Evolutionary conservation across 768 basidiomycete genomes (phyloP).

Genomic region (Auriscalpium vulgare): DNA sequence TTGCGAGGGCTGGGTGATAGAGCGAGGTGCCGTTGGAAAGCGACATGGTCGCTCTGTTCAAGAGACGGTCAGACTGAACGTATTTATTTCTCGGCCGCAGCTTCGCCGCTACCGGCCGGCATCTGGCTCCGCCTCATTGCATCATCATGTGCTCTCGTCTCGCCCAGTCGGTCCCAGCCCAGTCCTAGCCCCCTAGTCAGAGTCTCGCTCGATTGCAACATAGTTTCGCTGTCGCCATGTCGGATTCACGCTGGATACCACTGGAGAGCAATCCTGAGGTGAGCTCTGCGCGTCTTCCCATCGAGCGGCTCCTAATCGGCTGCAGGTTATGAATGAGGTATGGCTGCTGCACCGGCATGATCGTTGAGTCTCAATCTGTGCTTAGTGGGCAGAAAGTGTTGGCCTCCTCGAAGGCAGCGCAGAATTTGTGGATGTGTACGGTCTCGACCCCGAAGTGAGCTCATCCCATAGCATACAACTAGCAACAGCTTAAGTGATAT

Average conservation of each 20-base stretch:
- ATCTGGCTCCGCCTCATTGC: no score
- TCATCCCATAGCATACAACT: no score
- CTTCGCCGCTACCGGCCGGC: no score
- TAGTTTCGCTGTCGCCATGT: not conserved
- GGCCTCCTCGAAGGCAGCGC: conserved; percentile 2
- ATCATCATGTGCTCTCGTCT: no score
- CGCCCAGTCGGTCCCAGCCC: no score
- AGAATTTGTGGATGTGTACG: conserved; percentile 13
- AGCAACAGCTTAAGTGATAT: not conserved
- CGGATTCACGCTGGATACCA: conserved; percentile 52
- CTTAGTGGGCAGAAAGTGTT: not conserved
- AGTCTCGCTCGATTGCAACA: no score
- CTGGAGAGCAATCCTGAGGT: conserved; percentile 70
- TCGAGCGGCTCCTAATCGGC: conserved; percentile 17
- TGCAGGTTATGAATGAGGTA: conserved; percentile 8
- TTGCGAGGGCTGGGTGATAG: not conserved
- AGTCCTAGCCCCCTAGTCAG: no score
- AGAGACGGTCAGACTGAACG: no score
- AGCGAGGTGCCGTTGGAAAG: not conserved
- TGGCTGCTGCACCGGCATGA: conserved; percentile 26
- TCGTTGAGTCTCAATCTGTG: conserved; percentile 25
- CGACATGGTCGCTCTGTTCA: not conserved
- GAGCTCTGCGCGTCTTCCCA: conserved; percentile 8
- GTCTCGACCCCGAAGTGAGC: conserved; percentile 11
- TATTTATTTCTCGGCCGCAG: no score